phyloP scores from a whole-genome alignment of 768 basidiomycete genomes.

The Kwoniella mangroviensis region DNA sequence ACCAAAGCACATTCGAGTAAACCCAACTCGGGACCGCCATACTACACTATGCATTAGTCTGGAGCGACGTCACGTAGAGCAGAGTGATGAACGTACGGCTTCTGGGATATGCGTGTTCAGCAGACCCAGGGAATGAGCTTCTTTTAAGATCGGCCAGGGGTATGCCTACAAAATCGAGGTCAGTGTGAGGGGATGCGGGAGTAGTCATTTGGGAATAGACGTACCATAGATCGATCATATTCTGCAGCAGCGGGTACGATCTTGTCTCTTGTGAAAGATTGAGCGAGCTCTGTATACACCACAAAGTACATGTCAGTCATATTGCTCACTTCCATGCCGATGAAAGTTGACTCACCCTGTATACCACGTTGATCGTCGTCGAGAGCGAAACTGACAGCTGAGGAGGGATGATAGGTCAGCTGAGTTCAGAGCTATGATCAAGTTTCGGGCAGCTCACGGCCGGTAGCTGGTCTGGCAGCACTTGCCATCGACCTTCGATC shows the following conservation, averaged over 20 bases:
- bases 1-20: conserved; percentile 57
- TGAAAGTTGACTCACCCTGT: conserved; percentile 39
- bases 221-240: conserved; percentile 57
- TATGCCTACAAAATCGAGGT: conserved; percentile 41
- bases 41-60: conserved; percentile 29
- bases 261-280: conserved; percentile 45
- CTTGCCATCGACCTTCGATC: conserved; percentile 12
- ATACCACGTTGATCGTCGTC: conserved; percentile 58
- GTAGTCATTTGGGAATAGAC: neutral
- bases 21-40: conserved; percentile 57
- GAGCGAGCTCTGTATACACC: conserved; percentile 44
- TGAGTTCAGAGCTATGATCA: neutral
- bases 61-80: neutral
- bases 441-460: conserved; percentile 13
- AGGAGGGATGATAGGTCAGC: neutral
- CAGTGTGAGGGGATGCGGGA: neutral
- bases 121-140: conserved; percentile 58
- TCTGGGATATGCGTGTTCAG: conserved; percentile 59
- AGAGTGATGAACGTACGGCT: conserved; percentile 39
- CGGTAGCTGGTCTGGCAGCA: neutral
- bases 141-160: conserved; percentile 58
- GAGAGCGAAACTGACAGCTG: conserved; percentile 51
- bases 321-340: neutral
- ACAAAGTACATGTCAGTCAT: neutral
- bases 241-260: conserved; percentile 58